Percentiles rank a stretch among this genome's conserved stretches.
phyloP scores from a whole-genome alignment of 192 early-diverging fungal genomes.

The Entomortierella lignicola region DNA sequence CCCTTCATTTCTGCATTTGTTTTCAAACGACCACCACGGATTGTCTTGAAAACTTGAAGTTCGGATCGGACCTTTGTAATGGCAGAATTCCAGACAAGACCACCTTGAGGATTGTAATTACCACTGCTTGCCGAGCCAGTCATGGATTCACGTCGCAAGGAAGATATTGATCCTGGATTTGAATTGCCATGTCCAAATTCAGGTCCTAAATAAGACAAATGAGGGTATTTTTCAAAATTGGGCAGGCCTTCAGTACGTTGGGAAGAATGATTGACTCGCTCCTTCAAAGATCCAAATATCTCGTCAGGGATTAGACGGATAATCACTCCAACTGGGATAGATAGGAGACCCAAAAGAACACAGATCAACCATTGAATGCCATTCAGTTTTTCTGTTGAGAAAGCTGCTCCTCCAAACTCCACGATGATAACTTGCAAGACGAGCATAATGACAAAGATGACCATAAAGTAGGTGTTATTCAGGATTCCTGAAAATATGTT shows the following conservation, averaged over 20 bases:
- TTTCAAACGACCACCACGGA: conserved; percentile 55
- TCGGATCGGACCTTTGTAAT: conserved; percentile 50
- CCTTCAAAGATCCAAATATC: conserved; percentile 49
- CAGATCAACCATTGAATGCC: conserved; percentile 88
- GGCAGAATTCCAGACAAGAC: conserved; percentile 60
- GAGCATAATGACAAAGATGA: conserved; percentile 81
- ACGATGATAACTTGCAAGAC: conserved; percentile 90
- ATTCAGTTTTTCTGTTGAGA: conserved; percentile 76
- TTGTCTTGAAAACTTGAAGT: conserved; percentile 47
- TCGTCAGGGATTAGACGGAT: conserved; percentile 89
- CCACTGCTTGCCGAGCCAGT: background rate
- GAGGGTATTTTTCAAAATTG: conserved; percentile 22
- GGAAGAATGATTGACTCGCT: conserved; percentile 19
- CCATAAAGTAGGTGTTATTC: conserved; percentile 83
- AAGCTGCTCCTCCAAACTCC: conserved; percentile 88
- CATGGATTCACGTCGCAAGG: conserved; percentile 21
- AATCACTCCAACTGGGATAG: conserved; percentile 86
- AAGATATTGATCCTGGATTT: conserved; percentile 37
- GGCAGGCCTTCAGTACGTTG: background rate
- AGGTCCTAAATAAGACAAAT: background rate
- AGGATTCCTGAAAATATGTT: conserved; percentile 90
- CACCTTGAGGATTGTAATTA: conserved; percentile 19
- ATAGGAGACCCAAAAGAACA: conserved; percentile 79
- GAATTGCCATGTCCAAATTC: conserved; percentile 38
- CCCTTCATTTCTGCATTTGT: conserved; percentile 1